Conservation (phyloP, 805 yeast species). For the Metschnikowia rubicola region DNA sequence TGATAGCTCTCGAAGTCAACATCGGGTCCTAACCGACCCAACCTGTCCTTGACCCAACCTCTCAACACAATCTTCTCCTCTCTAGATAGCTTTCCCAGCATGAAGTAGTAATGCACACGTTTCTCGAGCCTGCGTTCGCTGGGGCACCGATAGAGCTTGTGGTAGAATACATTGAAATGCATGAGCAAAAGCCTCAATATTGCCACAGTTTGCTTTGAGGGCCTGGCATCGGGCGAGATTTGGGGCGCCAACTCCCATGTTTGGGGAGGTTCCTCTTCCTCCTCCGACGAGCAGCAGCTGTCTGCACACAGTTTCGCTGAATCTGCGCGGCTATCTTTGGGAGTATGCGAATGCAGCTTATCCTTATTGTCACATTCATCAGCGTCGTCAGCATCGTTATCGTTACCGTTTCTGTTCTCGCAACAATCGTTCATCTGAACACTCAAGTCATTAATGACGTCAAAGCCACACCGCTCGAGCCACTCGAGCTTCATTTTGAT, state of each 20-base stretch:
- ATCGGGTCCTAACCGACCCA: constrained; percentile 18
- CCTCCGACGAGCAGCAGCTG: not conserved
- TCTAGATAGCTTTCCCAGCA: constrained; percentile 12
- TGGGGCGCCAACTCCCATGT: constrained; percentile 45
- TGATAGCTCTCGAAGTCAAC: constrained; percentile 9
- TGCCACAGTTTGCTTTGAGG: constrained; percentile 37
- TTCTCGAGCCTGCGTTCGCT: constrained; percentile 23
- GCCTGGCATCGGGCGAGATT: constrained; percentile 40
- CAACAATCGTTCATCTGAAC: constrained; percentile 9
- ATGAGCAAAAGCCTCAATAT: constrained; percentile 21
- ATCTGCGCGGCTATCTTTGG: constrained; percentile 16
- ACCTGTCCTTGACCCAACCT: constrained; percentile 27
- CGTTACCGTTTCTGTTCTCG: constrained; percentile 16
- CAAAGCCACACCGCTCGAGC: constrained; percentile 48
- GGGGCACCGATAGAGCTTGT: constrained; percentile 18
- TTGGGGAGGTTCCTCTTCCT: constrained; percentile 22
- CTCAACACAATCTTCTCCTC: constrained; percentile 15
- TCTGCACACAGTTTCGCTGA: not conserved
- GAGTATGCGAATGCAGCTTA: constrained; percentile 15
- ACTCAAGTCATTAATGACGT: constrained; percentile 27
- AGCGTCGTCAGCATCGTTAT: constrained; percentile 12
- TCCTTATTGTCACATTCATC: constrained; percentile 14
- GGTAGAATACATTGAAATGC: constrained; percentile 26
- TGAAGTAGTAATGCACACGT: constrained; percentile 19
- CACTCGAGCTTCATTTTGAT: constrained; percentile 41